Percentiles rank a stretch among this genome's conserved stretches.
phyloP scores from a whole-genome alignment of 257 asterid genomes.

The Solanum chilense region DNA sequence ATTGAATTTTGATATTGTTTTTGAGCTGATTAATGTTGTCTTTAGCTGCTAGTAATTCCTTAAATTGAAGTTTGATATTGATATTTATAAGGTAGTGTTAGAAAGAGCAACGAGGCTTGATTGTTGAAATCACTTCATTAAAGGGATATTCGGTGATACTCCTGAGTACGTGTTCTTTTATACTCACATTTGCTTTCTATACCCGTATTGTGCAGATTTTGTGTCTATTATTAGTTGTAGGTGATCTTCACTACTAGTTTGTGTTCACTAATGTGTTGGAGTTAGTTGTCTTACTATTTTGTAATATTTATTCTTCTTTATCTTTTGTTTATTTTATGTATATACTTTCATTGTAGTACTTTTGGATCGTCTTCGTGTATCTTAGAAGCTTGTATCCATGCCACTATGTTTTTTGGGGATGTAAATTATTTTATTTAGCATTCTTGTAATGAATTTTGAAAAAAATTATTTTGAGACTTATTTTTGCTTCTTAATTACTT shows the following conservation, averaged over 20 bases:
- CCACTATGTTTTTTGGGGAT: neutral
- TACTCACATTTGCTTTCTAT: neutral
- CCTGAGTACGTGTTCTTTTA: neutral
- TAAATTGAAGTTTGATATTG: too few relatives aligned
- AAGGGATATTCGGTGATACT: neutral
- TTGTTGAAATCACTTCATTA: neutral
- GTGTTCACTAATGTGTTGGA: neutral
- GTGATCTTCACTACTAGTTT: neutral
- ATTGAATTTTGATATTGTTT: neutral
- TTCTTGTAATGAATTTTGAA: neutral
- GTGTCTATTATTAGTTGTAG: neutral
- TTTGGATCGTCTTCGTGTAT: neutral
- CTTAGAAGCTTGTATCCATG: neutral
- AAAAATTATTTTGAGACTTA: neutral
- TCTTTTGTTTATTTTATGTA: neutral
- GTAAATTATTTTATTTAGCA: neutral
- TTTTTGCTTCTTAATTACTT: neutral
- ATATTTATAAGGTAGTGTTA: neutral
- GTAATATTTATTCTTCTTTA: too few relatives aligned
- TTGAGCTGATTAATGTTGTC: neutral
- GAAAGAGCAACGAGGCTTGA: neutral
- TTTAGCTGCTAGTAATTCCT: neutral
- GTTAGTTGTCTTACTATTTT: too few relatives aligned
- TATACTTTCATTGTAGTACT: too few relatives aligned
- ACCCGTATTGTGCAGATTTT: too few relatives aligned